phyloP scores from a whole-genome alignment of 345 rosid species.

The Salix koriyanagi region DNA sequence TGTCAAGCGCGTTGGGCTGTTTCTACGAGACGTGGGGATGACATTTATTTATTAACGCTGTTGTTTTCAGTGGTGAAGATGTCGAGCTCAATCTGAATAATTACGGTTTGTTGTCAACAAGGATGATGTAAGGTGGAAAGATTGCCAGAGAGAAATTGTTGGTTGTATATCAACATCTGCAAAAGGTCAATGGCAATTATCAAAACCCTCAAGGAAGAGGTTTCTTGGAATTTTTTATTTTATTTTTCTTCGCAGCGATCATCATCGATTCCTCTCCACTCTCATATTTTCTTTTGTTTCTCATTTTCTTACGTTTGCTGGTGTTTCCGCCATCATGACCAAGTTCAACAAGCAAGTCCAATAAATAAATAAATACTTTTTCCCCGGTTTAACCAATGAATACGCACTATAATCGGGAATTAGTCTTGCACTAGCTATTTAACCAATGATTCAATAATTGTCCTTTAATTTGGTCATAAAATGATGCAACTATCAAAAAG shows the following conservation, averaged over 20 bases:
- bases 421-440: no score
- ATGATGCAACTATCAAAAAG: no score
- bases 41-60: no score
- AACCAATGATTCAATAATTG: no score
- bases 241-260: neutral
- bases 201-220: neutral
- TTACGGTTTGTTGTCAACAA: neutral
- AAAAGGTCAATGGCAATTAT: constrained; percentile 1
- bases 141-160: neutral
- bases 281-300: neutral
- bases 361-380: no score
- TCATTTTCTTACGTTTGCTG: neutral
- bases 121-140: neutral
- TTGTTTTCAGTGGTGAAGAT: neutral
- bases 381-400: neutral
- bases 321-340: neutral
- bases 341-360: neutral
- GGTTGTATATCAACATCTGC: constrained; percentile 5
- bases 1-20: no score
- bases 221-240: neutral
- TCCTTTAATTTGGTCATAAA: no score
- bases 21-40: no score
- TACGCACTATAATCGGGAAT: neutral
- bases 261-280: neutral
- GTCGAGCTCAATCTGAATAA: neutral